A percentile compares a stretch with the other conserved stretches of the same genome.
phyloP scores from a whole-genome alignment of 371 early-diverging fungal species.

The Parasitella parasitica region DNA sequence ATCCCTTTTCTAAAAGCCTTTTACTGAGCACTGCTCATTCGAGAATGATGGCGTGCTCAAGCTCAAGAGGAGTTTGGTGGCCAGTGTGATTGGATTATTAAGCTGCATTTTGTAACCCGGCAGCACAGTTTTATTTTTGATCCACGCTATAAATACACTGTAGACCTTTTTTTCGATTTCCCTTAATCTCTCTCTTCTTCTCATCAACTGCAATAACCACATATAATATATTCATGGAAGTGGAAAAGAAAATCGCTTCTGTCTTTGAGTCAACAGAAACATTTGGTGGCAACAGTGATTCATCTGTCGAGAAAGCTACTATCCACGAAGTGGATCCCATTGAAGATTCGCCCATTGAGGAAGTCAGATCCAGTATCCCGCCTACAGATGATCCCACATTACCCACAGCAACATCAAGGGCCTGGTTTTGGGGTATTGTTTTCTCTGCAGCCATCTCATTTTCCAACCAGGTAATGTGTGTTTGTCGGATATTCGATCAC shows the following conservation, averaged over 20 bases:
- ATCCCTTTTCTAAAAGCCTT: background rate
- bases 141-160: background rate
- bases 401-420: conserved; percentile 76
- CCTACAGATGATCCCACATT: conserved; percentile 64
- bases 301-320: conserved; percentile 1
- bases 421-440: conserved; percentile 70
- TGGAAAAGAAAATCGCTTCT: conserved; percentile 8
- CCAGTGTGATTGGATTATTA: conserved; percentile 1
- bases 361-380: conserved; percentile 65
- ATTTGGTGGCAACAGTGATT: background rate
- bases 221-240: conserved; percentile 5
- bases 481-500: too few species aligned
- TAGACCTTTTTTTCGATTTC: background rate
- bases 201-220: background rate
- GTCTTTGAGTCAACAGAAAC: conserved; percentile 2
- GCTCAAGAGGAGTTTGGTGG: background rate
- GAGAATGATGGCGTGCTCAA: conserved; percentile 21
- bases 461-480: conserved; percentile 58
- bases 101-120: background rate
- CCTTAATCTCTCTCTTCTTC: background rate
- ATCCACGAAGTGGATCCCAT: conserved; percentile 10
- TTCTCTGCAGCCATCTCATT: conserved; percentile 64
- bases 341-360: conserved; percentile 73
- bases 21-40: conserved; percentile 11
- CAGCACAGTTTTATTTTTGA: background rate